Base-by-base conservation (phyloP, 495 filamentous ascomycete species). In the Saxispiralis lemnorum region DNA sequence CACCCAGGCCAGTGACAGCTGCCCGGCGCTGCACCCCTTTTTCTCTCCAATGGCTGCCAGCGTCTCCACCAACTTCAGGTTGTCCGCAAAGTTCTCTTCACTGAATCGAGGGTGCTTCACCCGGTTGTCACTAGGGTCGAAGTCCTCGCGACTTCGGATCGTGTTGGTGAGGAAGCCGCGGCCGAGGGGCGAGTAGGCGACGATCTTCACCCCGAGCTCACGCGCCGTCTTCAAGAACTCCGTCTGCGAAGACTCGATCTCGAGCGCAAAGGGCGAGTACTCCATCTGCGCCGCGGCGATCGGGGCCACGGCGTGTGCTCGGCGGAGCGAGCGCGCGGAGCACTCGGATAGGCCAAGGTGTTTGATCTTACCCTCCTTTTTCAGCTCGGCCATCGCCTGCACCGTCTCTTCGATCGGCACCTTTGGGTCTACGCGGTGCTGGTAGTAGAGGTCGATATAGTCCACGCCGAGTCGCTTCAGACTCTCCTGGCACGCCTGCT, bases 391-490 rank as follows among this genome's bases (percentile, higher is more conserved):
- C 62, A 77, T 53, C 6, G 58, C 65, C 28, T 49, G 51, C 44
- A 78, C 66, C 31, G 65, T 76, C 54, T 73, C 69, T 57, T 82
- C 78, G 24, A 81, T 67, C 0, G 76, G 76, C 0, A 69, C 43
- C 33, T 61, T 61, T 1, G 40, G 24, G 42, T 71, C 69, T 5
- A 53, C 46, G 7, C 53, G 53, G 35, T 56, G 53, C 21, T 48
- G 47, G 38, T 56, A 56, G 47, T 53, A 53, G 2, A 56, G 41
- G 45, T 83, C 77, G 31, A 83, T 64, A 6, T 44, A 51, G 1
- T 68, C 61, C 0, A 69, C 51, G 0, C 66, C 67, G 2, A 82
- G 63, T 0, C 69, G 53, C 37, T 62, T 55, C 33, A 81, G 54
- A 11, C 66, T 72, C 46, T 59, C 63, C 42, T 68, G 67, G 46